Base-by-base conservation (phyloP, 2,329 filamentous ascomycete species). In the Aspergillus japonicus region DNA sequence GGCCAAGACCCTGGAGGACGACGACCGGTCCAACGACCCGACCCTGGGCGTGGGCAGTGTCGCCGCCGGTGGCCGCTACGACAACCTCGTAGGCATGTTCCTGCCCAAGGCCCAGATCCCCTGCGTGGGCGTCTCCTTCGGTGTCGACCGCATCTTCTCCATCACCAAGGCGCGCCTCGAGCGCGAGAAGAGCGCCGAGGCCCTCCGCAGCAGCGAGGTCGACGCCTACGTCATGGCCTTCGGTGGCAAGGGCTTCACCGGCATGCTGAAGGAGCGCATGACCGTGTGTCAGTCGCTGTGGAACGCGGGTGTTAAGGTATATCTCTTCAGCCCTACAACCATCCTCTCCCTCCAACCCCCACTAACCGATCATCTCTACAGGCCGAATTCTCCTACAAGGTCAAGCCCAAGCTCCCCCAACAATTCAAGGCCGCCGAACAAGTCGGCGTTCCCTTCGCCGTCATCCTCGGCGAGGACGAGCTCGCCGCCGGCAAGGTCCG, bases 191-290 rank as follows among this genome's bases (percentile, higher is more conserved):
- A 84, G 69, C 83, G 80, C 57, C 76, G 78, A n/a, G 76, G 82
- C 21, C 67, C 78, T 31, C 78, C 82, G 90, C 64, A 82, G 83
- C 64, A 92, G 88, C 70, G 90, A 95, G 68, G 89, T 93, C 2
- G 93, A 98, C 71, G 92, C 93, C 50, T 97, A 87, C 77, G 89
- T 98, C 70, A 98, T 98, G 92, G 92, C 92, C 0, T 92, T 97
- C 71, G 93, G 92, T 56, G 90, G 91, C 56, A 94, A 93, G 77
- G 90, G 88, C 21, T 94, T 93, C 75, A 89, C 84, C 16, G 92
- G 91, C 50, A 81, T 96, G 64, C 78, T 96, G 57, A 87, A 87
- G 66, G 90, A 97, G 81, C 89, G 94, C 65, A 93, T 97, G 87
- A 81, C 87, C 26, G 84, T 98, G 42, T 88, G 89, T 60, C 84